A percentile compares a stretch with the other conserved stretches of the same genome.
phyloP scores from a whole-genome alignment of 2,329 filamentous ascomycete genomes.

The Aspergillus tubingensis region DNA sequence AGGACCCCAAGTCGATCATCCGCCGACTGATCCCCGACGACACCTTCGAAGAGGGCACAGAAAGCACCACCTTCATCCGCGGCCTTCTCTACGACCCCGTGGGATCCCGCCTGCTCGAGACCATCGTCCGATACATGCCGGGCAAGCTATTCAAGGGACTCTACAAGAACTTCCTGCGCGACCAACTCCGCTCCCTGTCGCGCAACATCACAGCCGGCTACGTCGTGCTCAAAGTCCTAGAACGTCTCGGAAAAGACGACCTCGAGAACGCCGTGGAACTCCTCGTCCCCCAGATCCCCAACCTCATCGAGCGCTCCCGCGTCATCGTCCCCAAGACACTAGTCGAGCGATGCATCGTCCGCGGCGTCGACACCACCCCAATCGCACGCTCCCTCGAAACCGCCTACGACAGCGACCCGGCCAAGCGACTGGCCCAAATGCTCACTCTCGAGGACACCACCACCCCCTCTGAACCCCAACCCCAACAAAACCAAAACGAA shows the following conservation, averaged over 20 bases:
- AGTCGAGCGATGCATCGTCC: constrained; percentile 77
- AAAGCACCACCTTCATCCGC: constrained; percentile 78
- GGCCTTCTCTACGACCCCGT: constrained; percentile 86
- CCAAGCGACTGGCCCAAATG: constrained; percentile 59
- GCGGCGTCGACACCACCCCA: constrained; percentile 59
- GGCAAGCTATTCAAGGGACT: constrained; percentile 90
- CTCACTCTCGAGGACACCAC: constrained; percentile 56
- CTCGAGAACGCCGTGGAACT: constrained; percentile 70
- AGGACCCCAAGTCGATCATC: constrained; percentile 69
- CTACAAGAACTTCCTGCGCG: constrained; percentile 76
- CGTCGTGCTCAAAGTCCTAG: constrained; percentile 78
- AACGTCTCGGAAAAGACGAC: constrained; percentile 83
- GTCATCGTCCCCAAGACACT: constrained; percentile 78
- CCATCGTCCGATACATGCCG: constrained; percentile 75
- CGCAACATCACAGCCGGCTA: constrained; percentile 91
- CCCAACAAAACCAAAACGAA: constrained; percentile 43
- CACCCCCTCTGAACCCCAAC: no score
- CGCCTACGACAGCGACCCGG: constrained; percentile 55
- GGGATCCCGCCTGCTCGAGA: constrained; percentile 86
- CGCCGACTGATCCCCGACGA: constrained; percentile 78
- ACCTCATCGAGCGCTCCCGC: constrained; percentile 72
- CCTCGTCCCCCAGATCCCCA: constrained; percentile 71
- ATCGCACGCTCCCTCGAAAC: constrained; percentile 61
- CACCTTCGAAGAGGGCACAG: constrained; percentile 70
- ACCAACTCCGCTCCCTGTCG: constrained; percentile 75